Evolutionary conservation across 371 early-diverging fungal genomes (phyloP).

Genomic region (Syncephalastrum monosporum): DNA sequence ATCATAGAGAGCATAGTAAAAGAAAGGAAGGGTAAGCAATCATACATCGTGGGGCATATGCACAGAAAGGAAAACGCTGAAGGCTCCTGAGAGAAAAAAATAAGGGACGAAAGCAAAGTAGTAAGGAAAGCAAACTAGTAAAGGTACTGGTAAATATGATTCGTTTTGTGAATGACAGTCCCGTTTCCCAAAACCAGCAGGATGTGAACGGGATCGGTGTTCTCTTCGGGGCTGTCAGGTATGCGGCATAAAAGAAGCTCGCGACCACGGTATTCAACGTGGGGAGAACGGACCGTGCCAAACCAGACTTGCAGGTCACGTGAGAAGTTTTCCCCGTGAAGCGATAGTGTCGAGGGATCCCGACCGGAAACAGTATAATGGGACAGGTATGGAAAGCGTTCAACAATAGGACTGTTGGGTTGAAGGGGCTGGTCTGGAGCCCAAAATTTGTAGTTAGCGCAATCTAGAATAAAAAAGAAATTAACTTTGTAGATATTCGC

Average conservation of each 20-base stretch:
- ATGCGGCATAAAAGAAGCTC: constrained; percentile 36
- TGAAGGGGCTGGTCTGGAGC: constrained; percentile 30
- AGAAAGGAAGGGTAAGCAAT: too few relatives aligned
- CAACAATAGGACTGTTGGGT: constrained; percentile 7
- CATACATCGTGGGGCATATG: too few relatives aligned
- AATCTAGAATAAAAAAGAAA: constrained; percentile 33
- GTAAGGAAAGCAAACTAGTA: too few relatives aligned
- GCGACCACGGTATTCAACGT: constrained; percentile 35
- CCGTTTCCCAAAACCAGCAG: too few relatives aligned
- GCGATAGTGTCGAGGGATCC: not conserved
- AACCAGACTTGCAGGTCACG: constrained; percentile 73
- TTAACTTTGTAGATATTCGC: not conserved
- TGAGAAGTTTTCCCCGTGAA: constrained; percentile 61
- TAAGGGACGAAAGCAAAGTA: too few relatives aligned
- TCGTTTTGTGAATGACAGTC: too few relatives aligned
- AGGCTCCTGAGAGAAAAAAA: too few relatives aligned
- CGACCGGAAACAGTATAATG: constrained; percentile 10
- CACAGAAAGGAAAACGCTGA: too few relatives aligned
- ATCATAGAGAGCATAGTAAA: too few relatives aligned
- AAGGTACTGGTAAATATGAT: too few relatives aligned
- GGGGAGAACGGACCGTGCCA: constrained; percentile 42
- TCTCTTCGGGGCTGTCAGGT: constrained; percentile 24
- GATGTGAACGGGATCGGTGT: too few relatives aligned
- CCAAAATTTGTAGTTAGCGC: constrained; percentile 72
- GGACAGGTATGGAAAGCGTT: constrained; percentile 15